These are phyloP conservation scores for Leccinum pallidistipes DNA, from an alignment of 1,284 basidiomycete species.

Conservation along the genomic window DNA sequence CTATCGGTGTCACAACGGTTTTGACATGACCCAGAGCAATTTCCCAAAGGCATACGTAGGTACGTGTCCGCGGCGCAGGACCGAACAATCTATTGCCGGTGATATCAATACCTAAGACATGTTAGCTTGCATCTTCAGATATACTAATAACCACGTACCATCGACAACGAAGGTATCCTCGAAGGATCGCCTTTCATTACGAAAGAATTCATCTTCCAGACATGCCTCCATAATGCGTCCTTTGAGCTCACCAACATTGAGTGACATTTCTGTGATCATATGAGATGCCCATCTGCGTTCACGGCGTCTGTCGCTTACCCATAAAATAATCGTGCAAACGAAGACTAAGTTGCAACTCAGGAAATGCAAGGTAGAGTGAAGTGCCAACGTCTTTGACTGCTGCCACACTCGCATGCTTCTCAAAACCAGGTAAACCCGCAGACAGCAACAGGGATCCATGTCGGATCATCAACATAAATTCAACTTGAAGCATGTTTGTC, in stretches of 20 bases:
- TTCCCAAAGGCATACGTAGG: slow-evolving; percentile 92
- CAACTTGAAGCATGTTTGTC: slow-evolving; percentile 82
- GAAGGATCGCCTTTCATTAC: slow-evolving; percentile 18
- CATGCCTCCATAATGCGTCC: slow-evolving; percentile 53
- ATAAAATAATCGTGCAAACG: slow-evolving; percentile 84
- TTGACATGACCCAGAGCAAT: slow-evolving; percentile 66
- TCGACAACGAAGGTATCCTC: slow-evolving; percentile 60
- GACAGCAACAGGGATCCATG: slow-evolving; percentile 66
- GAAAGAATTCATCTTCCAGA: slow-evolving; percentile 45
- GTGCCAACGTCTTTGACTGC: slow-evolving; percentile 46
- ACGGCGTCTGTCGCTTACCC: slow-evolving; percentile 52
- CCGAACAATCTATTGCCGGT: slow-evolving; percentile 86
- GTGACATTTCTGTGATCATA: slow-evolving; percentile 63
- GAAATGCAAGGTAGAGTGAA: slow-evolving; percentile 57
- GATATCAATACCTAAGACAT: slow-evolving; percentile 67
- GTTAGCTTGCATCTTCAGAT: slow-evolving; percentile 21
- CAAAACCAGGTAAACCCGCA: slow-evolving; percentile 74
- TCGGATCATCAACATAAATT: slow-evolving; percentile 57
- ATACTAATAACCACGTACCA: slow-evolving; percentile 41
- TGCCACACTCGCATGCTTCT: slow-evolving; percentile 31
- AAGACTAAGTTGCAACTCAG: slow-evolving; percentile 74
- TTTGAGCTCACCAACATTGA: slow-evolving; percentile 66
- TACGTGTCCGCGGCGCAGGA: slow-evolving; percentile 77
- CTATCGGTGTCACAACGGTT: slow-evolving; percentile 54
- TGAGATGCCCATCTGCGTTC: slow-evolving; percentile 1